phyloP scores from a whole-genome alignment of 805 yeast species.

The Kockiozyma suomiensis region DNA sequence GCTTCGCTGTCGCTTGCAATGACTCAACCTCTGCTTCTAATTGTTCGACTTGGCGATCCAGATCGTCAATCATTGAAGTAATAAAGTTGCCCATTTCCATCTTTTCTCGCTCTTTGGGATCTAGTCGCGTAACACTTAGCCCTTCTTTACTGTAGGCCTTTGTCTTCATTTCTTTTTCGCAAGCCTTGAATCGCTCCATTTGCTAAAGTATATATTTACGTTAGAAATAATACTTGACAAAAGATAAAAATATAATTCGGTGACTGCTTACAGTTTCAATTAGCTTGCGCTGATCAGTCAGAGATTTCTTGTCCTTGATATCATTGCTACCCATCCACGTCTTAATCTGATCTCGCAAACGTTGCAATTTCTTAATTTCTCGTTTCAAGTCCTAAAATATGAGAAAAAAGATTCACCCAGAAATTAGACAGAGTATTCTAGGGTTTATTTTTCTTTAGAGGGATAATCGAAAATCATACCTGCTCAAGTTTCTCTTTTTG shows the following conservation, averaged over 20 bases:
- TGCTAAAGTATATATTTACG: too few relatives aligned
- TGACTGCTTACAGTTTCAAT: constrained; percentile 49
- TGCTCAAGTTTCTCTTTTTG: constrained; percentile 92
- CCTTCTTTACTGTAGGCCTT: constrained; percentile 96
- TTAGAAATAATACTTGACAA: too few relatives aligned
- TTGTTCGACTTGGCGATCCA: constrained; percentile 77
- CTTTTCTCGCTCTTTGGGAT: constrained; percentile 80
- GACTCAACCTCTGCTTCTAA: constrained; percentile 71
- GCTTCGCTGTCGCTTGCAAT: constrained; percentile 54
- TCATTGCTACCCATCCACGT: constrained; percentile 92
- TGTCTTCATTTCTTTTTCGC: constrained; percentile 89
- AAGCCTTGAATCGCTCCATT: constrained; percentile 94
- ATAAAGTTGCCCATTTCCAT: constrained; percentile 71
- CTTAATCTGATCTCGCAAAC: constrained; percentile 92
- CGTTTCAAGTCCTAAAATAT: constrained; percentile 69
- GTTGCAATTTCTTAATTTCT: constrained; percentile 91
- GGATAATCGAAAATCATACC: constrained; percentile 25
- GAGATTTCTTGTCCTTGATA: constrained; percentile 82
- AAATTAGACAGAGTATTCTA: too few relatives aligned
- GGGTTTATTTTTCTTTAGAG: too few relatives aligned
- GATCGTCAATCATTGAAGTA: constrained; percentile 71
- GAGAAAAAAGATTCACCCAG: neutral
- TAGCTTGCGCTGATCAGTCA: constrained; percentile 71
- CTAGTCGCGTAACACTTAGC: constrained; percentile 68
- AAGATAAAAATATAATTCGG: too few relatives aligned